phyloP scores from a whole-genome alignment of 495 filamentous ascomycete genomes.

The Tuber magnatum region DNA sequence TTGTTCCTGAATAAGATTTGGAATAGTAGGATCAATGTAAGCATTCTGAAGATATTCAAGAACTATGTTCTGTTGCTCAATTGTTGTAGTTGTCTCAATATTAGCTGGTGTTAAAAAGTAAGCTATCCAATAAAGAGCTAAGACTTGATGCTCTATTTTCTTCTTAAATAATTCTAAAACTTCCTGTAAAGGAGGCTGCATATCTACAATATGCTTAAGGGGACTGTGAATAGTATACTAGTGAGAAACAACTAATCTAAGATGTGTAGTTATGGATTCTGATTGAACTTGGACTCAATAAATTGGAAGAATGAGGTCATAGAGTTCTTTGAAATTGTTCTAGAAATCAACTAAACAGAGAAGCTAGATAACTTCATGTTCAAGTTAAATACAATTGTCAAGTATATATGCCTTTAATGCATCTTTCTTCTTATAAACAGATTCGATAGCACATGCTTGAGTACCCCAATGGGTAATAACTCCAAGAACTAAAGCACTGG shows the following conservation, averaged over 20 bases:
- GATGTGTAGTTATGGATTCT: too few relatives aligned
- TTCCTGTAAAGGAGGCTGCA: background rate
- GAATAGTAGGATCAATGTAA: background rate
- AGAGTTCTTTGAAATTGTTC: too few relatives aligned
- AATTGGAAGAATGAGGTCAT: too few relatives aligned
- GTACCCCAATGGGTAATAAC: too few relatives aligned
- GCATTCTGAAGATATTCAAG: background rate
- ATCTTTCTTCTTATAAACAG: background rate
- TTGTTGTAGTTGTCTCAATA: background rate
- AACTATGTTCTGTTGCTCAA: too few relatives aligned
- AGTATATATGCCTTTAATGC: background rate
- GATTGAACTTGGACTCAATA: too few relatives aligned
- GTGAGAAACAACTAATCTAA: too few relatives aligned
- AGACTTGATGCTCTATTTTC: background rate
- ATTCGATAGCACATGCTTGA: background rate
- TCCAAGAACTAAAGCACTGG: too few relatives aligned
- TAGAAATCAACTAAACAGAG: too few relatives aligned
- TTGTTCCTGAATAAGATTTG: too few relatives aligned
- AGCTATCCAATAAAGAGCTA: background rate
- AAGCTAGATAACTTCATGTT: background rate
- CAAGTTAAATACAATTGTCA: background rate
- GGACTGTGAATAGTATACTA: too few relatives aligned
- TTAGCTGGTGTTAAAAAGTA: background rate
- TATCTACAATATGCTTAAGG: too few relatives aligned
- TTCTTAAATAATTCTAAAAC: background rate